phyloP scores from a whole-genome alignment of 305 asterid species.

The Lippia alba region DNA sequence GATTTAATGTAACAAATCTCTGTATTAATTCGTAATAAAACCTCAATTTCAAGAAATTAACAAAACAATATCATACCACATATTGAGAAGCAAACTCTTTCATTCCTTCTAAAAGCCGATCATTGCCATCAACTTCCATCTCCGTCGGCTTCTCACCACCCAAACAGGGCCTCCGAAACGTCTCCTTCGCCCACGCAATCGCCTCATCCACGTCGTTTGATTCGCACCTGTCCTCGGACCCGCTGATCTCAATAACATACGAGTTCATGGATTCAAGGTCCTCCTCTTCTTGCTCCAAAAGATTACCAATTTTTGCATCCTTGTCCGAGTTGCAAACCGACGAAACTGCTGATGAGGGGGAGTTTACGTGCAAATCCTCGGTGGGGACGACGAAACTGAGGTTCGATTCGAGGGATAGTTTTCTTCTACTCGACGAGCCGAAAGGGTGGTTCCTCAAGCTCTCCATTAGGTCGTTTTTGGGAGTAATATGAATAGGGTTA shows the following conservation, averaged over 20 bases:
- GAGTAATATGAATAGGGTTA: slow-evolving; percentile 9
- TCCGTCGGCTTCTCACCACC: slow-evolving; percentile 40
- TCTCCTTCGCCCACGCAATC: slow-evolving; percentile 83
- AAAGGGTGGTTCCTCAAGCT: slow-evolving; percentile 41
- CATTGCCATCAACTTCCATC: slow-evolving; percentile 17
- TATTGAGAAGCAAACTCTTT: slow-evolving; percentile 30
- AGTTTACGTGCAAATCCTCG: slow-evolving; percentile 54
- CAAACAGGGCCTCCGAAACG: slow-evolving; percentile 50
- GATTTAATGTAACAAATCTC: not conserved
- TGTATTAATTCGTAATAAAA: too few species aligned
- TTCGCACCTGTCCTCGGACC: slow-evolving; percentile 43
- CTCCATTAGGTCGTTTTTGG: slow-evolving; percentile 45
- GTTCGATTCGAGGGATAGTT: slow-evolving; percentile 52
- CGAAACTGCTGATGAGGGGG: slow-evolving; percentile 66
- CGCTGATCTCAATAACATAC: slow-evolving; percentile 61
- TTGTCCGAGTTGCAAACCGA: slow-evolving; percentile 47
- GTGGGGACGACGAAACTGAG: slow-evolving; percentile 40
- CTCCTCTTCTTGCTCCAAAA: slow-evolving; percentile 27
- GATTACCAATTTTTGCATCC: slow-evolving; percentile 30
- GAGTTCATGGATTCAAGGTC: slow-evolving; percentile 59
- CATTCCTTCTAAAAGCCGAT: slow-evolving; percentile 40
- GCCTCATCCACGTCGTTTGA: slow-evolving; percentile 75
- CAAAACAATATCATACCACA: slow-evolving; percentile 29
- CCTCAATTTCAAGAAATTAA: not conserved
- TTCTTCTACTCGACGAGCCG: slow-evolving; percentile 38